Evolutionary conservation across 768 basidiomycete genomes (phyloP).

Genomic region (Boletus vermiculosoides): DNA sequence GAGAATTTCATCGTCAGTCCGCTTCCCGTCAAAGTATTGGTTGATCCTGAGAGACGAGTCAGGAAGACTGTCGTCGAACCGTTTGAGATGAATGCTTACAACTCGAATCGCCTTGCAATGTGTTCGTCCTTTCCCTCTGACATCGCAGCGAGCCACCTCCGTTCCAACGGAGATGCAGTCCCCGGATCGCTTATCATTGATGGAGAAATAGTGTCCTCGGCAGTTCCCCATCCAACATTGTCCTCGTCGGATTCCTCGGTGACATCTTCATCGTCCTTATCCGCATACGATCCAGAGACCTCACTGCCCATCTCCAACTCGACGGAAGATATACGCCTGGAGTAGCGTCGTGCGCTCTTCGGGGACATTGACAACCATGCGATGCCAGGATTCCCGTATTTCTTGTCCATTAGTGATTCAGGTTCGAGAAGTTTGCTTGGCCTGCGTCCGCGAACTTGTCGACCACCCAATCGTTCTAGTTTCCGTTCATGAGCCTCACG

Average conservation of each 20-base stretch:
- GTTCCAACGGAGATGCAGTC: slow-evolving; percentile 73
- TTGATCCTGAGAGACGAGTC: slow-evolving; percentile 61
- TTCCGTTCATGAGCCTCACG: slow-evolving; percentile 41
- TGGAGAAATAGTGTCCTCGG: slow-evolving; percentile 47
- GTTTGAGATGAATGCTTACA: slow-evolving; percentile 45
- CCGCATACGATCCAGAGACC: slow-evolving; percentile 27
- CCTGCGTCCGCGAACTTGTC: slow-evolving; percentile 23
- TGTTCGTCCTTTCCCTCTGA: slow-evolving; percentile 73
- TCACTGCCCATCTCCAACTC: slow-evolving; percentile 48
- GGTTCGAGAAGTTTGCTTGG: slow-evolving; percentile 18
- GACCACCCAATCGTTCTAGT: slow-evolving; percentile 28
- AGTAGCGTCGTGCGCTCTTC: slow-evolving; percentile 46
- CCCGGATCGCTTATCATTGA: slow-evolving; percentile 83
- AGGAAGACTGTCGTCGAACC: background rate
- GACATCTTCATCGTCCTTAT: slow-evolving; percentile 29
- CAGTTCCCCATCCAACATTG: slow-evolving; percentile 47
- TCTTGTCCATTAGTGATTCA: slow-evolving; percentile 19
- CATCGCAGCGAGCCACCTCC: slow-evolving; percentile 89
- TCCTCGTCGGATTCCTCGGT: slow-evolving; percentile 48
- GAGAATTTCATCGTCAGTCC: slow-evolving; percentile 91
- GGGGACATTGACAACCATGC: slow-evolving; percentile 58
- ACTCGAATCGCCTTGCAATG: slow-evolving; percentile 71
- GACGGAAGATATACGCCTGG: slow-evolving; percentile 44
- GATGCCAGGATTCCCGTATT: slow-evolving; percentile 21
- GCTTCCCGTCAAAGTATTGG: slow-evolving; percentile 91